phyloP scores from a whole-genome alignment of 139 green algal species.

The Coelastrella sp. region DNA sequence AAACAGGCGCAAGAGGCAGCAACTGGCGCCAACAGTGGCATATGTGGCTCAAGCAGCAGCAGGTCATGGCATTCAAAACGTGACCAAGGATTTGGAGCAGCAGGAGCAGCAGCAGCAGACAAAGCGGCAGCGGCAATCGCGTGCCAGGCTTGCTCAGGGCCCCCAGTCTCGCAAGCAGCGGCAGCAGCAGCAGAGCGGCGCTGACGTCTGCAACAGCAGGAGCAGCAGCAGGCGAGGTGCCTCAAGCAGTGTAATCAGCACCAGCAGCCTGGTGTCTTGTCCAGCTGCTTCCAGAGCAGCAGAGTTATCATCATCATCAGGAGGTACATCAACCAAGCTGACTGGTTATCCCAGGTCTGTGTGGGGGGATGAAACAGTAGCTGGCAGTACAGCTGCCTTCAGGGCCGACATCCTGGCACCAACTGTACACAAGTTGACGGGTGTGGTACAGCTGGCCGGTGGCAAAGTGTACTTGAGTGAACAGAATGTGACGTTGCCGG shows the following conservation, averaged over 20 bases:
- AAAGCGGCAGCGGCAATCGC: not conserved
- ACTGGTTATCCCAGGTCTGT: not conserved
- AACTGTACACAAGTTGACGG: not conserved
- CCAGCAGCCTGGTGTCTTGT: too few species aligned
- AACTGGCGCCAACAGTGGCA: not conserved
- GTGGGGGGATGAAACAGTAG: not conserved
- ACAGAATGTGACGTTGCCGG: not conserved
- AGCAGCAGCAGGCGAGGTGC: slow-evolving; percentile 1
- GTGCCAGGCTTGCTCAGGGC: not conserved
- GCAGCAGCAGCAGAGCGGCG: not conserved
- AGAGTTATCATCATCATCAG: too few species aligned
- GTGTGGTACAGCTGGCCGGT: not conserved
- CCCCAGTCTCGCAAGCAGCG: not conserved
- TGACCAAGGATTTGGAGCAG: not conserved
- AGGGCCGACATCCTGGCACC: not conserved
- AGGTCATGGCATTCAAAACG: not conserved
- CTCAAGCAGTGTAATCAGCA: not conserved
- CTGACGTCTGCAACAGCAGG: not conserved
- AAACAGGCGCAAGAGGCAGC: too few species aligned
- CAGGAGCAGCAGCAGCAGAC: slow-evolving; percentile 10
- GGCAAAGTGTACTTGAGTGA: not conserved
- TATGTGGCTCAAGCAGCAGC: not conserved
- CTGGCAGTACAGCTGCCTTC: not conserved
- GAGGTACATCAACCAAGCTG: too few species aligned
- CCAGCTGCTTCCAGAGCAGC: too few species aligned